These are phyloP conservation scores for Fusarium robinianum DNA, from an alignment of 2,329 filamentous ascomycete genomes.

Conservation along the genomic window DNA sequence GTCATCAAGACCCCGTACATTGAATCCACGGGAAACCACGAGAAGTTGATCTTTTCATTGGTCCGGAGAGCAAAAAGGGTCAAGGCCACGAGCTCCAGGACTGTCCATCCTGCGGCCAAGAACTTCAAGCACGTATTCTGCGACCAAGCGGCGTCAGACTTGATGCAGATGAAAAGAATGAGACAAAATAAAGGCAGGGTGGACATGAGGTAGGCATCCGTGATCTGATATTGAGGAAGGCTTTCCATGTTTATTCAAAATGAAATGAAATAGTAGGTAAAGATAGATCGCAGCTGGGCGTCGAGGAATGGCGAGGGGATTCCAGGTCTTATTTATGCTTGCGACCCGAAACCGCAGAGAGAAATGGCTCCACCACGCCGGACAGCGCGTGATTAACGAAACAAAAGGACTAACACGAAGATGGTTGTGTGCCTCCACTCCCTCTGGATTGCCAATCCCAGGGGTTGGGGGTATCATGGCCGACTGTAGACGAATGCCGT, in stretches of 20 bases:
- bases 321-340: slow-evolving; percentile 11
- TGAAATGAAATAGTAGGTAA: neutral
- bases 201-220: neutral
- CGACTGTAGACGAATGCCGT: slow-evolving; percentile 3
- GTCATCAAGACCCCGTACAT: neutral
- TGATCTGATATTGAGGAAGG: neutral
- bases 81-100: neutral
- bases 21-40: neutral
- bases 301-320: slow-evolving; percentile 6
- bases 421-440: slow-evolving; percentile 7
- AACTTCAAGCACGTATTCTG: neutral
- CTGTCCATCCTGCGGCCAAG: neutral
- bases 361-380: slow-evolving; percentile 9
- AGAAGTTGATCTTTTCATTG: neutral
- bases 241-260: neutral
- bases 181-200: slow-evolving; percentile 1
- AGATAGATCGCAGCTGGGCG: neutral
- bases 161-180: slow-evolving; percentile 2
- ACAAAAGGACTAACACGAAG: slow-evolving; percentile 15
- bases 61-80: slow-evolving; percentile 1
- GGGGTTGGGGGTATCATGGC: slow-evolving; percentile 10
- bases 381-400: slow-evolving; percentile 14
- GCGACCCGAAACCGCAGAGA: neutral
- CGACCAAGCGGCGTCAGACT: neutral
- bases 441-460: slow-evolving; percentile 7